Percentiles rank a stretch among this genome's conserved stretches.
phyloP scores from a whole-genome alignment of 208 protist species.

The Leishmania aethiopica region DNA sequence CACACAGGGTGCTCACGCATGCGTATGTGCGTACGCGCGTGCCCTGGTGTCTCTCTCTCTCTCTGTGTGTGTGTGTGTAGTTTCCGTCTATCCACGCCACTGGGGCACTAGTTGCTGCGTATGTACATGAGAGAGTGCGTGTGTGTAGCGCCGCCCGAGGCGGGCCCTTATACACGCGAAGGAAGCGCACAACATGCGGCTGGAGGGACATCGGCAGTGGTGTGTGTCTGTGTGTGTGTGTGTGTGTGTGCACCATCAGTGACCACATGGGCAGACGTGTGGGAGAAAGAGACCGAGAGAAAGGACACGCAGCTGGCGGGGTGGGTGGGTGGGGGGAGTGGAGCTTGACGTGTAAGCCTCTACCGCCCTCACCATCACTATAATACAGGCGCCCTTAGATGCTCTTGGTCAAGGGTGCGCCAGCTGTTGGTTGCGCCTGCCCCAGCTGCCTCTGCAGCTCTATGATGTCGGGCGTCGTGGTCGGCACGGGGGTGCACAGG shows the following conservation, averaged over 20 bases:
- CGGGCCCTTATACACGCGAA: neutral
- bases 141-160: neutral
- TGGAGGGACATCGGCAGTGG: neutral
- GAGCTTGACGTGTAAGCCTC: neutral
- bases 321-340: neutral
- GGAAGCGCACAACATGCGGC: neutral
- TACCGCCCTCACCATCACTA: neutral
- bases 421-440: slow-evolving; percentile 1
- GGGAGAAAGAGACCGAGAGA: slow-evolving; percentile 3
- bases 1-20: no score
- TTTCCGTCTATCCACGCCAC: neutral
- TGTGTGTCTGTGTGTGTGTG: neutral
- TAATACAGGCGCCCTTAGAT: neutral
- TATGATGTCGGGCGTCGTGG: slow-evolving; percentile 82
- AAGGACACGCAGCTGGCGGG: neutral
- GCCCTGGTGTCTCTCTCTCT: neutral
- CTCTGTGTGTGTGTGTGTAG: neutral
- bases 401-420: neutral
- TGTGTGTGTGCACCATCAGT: neutral
- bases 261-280: neutral
- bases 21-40: neutral
- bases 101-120: neutral
- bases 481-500: slow-evolving; percentile 87
- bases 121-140: slow-evolving; percentile 4
- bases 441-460: slow-evolving; percentile 86